phyloP scores from a whole-genome alignment of 2,329 filamentous ascomycete genomes.

The Fusarium drepaniforme region DNA sequence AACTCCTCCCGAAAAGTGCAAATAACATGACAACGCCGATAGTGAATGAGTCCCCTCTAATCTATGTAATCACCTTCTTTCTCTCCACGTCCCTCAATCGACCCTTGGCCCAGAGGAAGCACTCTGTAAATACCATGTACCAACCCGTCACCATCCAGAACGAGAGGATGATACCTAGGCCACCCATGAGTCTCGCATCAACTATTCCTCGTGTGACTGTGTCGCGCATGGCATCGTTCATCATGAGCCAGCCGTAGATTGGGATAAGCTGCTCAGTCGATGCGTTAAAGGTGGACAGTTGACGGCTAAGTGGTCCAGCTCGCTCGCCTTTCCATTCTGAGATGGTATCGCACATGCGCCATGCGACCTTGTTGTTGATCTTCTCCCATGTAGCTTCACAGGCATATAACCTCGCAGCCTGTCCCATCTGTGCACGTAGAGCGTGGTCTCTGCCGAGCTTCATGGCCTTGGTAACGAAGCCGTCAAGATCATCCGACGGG shows the following conservation, averaged over 20 bases:
- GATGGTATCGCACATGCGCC: conserved; percentile 69
- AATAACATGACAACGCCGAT: conserved; percentile 9
- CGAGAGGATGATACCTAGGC: conserved; percentile 59
- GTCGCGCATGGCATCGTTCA: conserved; percentile 55
- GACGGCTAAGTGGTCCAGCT: conserved; percentile 19
- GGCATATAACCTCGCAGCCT: conserved; percentile 65
- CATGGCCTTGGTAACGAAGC: conserved; percentile 67
- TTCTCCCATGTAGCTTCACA: conserved; percentile 77
- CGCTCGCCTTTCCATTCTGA: conserved; percentile 56
- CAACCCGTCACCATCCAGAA: conserved; percentile 63
- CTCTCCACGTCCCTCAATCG: conserved; percentile 47
- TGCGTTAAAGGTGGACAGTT: conserved; percentile 27
- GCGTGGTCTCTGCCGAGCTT: conserved; percentile 59
- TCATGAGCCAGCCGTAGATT: conserved; percentile 58
- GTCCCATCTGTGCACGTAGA: conserved; percentile 60
- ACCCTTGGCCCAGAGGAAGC: conserved; percentile 54
- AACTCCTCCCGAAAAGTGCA: conserved; percentile 12
- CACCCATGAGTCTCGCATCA: conserved; percentile 58
- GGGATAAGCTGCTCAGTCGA: conserved; percentile 51
- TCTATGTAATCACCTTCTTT: conserved; percentile 30
- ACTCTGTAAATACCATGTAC: conserved; percentile 63
- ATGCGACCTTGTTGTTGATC: conserved; percentile 77
- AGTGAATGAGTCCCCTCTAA: neutral
- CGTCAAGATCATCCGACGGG: conserved; percentile 68
- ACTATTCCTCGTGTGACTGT: conserved; percentile 52